Conservation (phyloP, 192 early-diverging fungal species). For the Glomus cerebriforme region DNA sequence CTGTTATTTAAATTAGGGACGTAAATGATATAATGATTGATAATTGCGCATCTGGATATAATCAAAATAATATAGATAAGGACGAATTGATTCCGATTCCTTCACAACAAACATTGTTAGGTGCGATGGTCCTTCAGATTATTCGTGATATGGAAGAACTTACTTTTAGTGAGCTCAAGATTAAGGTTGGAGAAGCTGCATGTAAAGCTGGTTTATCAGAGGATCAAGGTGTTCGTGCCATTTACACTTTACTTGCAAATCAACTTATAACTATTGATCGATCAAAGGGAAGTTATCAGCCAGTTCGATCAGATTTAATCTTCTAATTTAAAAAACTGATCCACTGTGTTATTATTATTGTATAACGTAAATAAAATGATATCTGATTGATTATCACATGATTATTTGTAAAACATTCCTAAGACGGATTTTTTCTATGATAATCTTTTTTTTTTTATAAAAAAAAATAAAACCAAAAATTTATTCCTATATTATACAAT, state of each 20-base stretch:
- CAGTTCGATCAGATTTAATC: background rate
- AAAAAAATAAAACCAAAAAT: no score
- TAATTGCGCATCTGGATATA: background rate
- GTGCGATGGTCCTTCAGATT: slow-evolving; percentile 30
- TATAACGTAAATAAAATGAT: no score
- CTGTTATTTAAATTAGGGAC: background rate
- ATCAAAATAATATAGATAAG: background rate
- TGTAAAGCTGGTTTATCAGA: slow-evolving; percentile 9
- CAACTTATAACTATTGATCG: slow-evolving; percentile 34
- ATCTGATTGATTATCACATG: no score
- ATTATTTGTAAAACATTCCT: no score
- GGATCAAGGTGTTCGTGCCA: slow-evolving; percentile 23
- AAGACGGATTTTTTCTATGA: no score
- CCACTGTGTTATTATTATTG: background rate
- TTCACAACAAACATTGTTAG: slow-evolving; percentile 15
- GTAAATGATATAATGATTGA: slow-evolving; percentile 11
- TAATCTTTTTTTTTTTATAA: no score
- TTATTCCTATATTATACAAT: no score
- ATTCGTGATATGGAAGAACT: slow-evolving; percentile 29
- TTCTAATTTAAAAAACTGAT: background rate
- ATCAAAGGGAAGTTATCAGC: slow-evolving; percentile 19
- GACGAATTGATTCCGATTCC: background rate
- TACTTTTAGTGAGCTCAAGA: slow-evolving; percentile 27
- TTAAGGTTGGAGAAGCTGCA: slow-evolving; percentile 16
- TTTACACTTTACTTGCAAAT: slow-evolving; percentile 37